These are phyloP conservation scores for Exophiala dermatitidis DNA, from an alignment of 2,329 filamentous ascomycete species.

Conservation along the genomic window DNA sequence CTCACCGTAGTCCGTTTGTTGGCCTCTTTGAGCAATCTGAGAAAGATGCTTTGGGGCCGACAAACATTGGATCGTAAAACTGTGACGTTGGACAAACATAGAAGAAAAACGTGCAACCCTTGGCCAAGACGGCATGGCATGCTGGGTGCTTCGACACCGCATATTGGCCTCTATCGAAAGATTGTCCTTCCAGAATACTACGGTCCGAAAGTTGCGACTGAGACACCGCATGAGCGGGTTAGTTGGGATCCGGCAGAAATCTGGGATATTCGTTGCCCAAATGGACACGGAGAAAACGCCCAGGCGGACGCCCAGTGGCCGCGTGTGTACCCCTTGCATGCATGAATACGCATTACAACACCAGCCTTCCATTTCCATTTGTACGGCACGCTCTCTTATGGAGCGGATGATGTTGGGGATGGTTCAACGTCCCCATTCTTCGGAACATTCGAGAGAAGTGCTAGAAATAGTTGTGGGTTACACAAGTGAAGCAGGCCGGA, in stretches of 20 bases:
- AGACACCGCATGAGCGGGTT: constrained; percentile 14
- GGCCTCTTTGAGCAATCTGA: neutral
- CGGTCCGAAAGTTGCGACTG: constrained; percentile 6
- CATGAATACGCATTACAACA: constrained; percentile 4
- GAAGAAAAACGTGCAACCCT: neutral
- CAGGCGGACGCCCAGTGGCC: neutral
- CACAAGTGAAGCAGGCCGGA: constrained; percentile 2
- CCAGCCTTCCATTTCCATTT: neutral
- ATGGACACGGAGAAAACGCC: neutral
- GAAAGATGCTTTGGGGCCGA: neutral
- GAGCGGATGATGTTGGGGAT: constrained; percentile 1
- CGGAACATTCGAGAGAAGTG: constrained; percentile 9
- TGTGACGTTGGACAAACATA: constrained; percentile 7
- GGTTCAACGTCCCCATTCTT: constrained; percentile 8
- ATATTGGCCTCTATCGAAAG: neutral
- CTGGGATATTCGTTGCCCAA: neutral
- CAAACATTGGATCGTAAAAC: neutral
- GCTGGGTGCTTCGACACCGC: constrained; percentile 1
- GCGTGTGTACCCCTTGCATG: constrained; percentile 4
- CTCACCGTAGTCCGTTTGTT: neutral
- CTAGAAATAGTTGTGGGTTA: constrained; percentile 12
- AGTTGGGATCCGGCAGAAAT: neutral
- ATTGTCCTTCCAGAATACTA: constrained; percentile 15
- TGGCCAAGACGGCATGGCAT: neutral
- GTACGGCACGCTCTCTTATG: constrained; percentile 3